Evolutionary conservation across 768 basidiomycete species (phyloP), one percentile per base, ranked within the genome.

Genomic region (Rhizopogon salebrosus): DNA sequence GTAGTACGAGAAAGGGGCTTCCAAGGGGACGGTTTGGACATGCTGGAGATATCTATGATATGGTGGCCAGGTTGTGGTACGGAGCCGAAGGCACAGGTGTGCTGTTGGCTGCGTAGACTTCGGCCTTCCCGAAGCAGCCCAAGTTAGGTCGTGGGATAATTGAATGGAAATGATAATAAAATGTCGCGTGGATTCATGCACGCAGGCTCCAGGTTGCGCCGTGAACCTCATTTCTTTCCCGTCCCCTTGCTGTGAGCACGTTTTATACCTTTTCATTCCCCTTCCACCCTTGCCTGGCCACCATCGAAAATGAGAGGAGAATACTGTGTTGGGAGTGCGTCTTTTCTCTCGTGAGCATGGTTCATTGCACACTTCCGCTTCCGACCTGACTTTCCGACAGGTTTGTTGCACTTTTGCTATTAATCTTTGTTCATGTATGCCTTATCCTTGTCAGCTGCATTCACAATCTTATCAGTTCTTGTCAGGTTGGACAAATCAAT

Each of bases 381-480:
- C 57, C 49, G 29, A 58, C 56, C 58, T 40, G 62, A 43, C 27
- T 43, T 42, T 48, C 40, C 6, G 18, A 35, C 48, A 60, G 60
- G 29, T 55, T 66, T 59, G 66, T 57, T 46, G 71, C 72, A 56
- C 78, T 75, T 55, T 75, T 72, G 34, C 74, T 92, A 58, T 76
- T 91, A 66, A 88, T 92, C 57, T 90, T 92, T 70, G 80, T 83
- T 61, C 88, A 92, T 76, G 89, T 88, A 67, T 60, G 84, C 74
- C 51, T 59, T 49, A 48, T 41, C 24, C 9, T 51, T 46, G 53
- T 36, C 39, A 61, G 59, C 48, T 51, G 24, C 54, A 23, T 51
- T 61, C 57, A 13, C 42, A 40, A 59, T 64, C 67, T 60, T 61
- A 64, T 63, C 54, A 41, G 54, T 26, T 37, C 14, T 46, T 42